phyloP scores from a whole-genome alignment of 1,139 yeast genomes.

The Geotrichum macrosporum region DNA sequence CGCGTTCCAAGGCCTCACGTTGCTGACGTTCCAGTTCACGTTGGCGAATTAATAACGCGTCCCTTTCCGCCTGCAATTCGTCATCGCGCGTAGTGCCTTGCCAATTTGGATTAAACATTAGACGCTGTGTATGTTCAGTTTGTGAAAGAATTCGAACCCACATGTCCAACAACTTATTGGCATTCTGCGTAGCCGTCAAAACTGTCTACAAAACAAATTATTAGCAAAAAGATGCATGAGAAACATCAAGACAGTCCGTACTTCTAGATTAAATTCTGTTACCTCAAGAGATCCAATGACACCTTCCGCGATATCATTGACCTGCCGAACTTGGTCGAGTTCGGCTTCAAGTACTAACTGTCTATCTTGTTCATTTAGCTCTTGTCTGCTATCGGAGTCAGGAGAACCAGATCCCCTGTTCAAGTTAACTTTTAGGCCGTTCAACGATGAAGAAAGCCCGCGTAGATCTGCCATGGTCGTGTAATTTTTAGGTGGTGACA shows the following conservation, averaged over 20 bases:
- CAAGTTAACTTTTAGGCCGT: conserved; percentile 12
- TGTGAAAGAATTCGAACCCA: conserved; percentile 39
- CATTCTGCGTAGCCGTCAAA: conserved; percentile 30
- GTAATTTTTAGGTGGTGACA: not conserved
- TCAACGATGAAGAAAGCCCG: conserved; percentile 11
- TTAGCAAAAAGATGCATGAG: not conserved
- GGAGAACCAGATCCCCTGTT: not conserved
- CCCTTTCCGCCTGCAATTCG: conserved; percentile 28
- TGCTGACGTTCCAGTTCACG: conserved; percentile 27
- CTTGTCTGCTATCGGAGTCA: not conserved
- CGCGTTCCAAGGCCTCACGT: conserved; percentile 24
- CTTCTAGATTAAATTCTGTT: conserved; percentile 28
- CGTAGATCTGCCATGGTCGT: conserved; percentile 15
- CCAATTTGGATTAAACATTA: conserved; percentile 34
- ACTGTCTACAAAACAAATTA: conserved; percentile 22
- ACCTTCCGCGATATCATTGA: conserved; percentile 29
- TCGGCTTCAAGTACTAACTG: conserved; percentile 27
- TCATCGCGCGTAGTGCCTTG: conserved; percentile 34
- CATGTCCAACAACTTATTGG: conserved; percentile 35
- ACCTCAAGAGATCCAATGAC: conserved; percentile 28
- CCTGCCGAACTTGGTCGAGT: conserved; percentile 29
- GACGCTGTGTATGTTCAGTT: conserved; percentile 37
- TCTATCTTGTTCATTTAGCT: conserved; percentile 25
- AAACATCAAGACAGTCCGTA: too few species aligned
- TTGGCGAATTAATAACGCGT: conserved; percentile 24